Conservation (phyloP, 257 asterid genomes). For the Nicotiana tomentosiformis region DNA sequence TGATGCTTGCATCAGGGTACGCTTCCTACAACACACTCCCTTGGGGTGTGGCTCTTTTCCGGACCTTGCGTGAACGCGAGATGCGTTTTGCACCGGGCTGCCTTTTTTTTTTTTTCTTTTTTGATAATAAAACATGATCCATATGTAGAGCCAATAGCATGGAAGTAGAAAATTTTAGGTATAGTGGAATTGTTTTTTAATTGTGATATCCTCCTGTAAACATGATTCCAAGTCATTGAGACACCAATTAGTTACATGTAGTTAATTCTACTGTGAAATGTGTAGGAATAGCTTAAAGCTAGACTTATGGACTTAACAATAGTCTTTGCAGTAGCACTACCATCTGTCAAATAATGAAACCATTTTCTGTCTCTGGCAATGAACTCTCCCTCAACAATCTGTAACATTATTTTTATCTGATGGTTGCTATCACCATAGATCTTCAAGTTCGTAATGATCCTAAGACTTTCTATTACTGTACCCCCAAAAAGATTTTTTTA, state of each 20-base stretch:
- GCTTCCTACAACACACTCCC: too few relatives aligned
- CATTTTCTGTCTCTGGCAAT: slow-evolving; percentile 27
- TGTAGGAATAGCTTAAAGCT: background rate
- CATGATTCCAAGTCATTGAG: background rate
- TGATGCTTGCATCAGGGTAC: too few relatives aligned
- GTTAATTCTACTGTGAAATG: background rate
- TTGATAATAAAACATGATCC: background rate
- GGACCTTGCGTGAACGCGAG: too few relatives aligned
- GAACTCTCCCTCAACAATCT: slow-evolving; percentile 30
- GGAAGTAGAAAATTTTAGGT: background rate
- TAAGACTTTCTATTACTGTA: background rate
- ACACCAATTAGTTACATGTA: background rate
- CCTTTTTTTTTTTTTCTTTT: fast-evolving
- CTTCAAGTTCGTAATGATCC: slow-evolving; percentile 31
- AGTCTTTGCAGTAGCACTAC: slow-evolving; percentile 31
- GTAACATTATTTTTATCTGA: slow-evolving; percentile 29
- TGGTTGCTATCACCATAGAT: slow-evolving; percentile 28
- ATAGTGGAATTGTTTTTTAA: background rate
- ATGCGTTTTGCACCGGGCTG: too few relatives aligned
- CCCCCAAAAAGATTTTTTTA: too few relatives aligned
- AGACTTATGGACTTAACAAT: slow-evolving; percentile 6
- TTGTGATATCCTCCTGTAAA: background rate
- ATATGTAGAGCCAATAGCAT: background rate
- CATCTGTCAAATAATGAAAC: slow-evolving; percentile 30
- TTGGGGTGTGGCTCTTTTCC: too few relatives aligned